phyloP scores from a whole-genome alignment of 345 rosid species.

The Bruguiera parviflora region DNA sequence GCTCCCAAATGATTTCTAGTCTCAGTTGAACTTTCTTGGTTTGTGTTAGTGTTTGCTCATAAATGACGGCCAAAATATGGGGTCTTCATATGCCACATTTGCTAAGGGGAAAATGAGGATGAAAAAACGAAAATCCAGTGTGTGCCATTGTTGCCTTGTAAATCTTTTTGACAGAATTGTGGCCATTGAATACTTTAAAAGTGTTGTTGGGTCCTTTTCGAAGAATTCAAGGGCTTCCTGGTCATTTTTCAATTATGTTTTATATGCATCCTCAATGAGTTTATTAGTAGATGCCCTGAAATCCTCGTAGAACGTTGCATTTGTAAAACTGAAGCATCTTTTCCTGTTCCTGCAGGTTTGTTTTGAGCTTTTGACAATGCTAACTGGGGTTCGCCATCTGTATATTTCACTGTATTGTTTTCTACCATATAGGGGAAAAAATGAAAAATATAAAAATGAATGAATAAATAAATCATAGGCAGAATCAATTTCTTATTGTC shows the following conservation, averaged over 20 bases:
- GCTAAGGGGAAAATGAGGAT: slow-evolving; percentile 6
- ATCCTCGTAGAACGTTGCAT: slow-evolving; percentile 29
- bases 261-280: slow-evolving; percentile 11
- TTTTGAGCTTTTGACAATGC: slow-evolving; percentile 57
- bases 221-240: slow-evolving; percentile 16
- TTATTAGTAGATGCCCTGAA: slow-evolving; percentile 22
- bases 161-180: slow-evolving; percentile 15
- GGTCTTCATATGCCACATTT: slow-evolving; percentile 14
- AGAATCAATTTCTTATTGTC: slow-evolving; percentile 15
- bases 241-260: not conserved
- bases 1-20: slow-evolving; percentile 43
- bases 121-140: not conserved
- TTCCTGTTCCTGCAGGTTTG: slow-evolving; percentile 96
- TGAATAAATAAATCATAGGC: slow-evolving; percentile 16
- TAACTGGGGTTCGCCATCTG: slow-evolving; percentile 75
- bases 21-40: slow-evolving; percentile 38
- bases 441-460: slow-evolving; percentile 2
- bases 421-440: slow-evolving; percentile 30
- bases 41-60: slow-evolving; percentile 25
- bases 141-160: slow-evolving; percentile 29
- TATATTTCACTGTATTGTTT: slow-evolving; percentile 50
- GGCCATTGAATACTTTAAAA: slow-evolving; percentile 18
- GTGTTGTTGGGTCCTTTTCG: slow-evolving; percentile 18
- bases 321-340: slow-evolving; percentile 79
- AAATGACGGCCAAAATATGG: slow-evolving; percentile 25